Evolutionary conservation across 768 basidiomycete genomes (phyloP).

Genomic region (Rubroboletus pulcherrimus): DNA sequence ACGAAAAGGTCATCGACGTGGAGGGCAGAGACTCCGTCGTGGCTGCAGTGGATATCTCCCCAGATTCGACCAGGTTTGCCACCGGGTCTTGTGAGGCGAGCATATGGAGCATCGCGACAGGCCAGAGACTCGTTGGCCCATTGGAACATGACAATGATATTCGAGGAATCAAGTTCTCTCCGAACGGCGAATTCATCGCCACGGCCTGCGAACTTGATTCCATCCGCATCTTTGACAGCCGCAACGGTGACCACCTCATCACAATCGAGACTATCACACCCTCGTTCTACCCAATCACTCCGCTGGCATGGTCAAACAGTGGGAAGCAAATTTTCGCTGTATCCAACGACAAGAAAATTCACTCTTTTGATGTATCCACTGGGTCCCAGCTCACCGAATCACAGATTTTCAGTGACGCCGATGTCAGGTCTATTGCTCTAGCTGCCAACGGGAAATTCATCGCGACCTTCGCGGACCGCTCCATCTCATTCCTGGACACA

Average conservation of each 20-base stretch:
- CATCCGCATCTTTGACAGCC: not conserved
- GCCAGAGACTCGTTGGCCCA: not conserved
- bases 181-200: not conserved
- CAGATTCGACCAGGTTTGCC: not conserved
- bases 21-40: not conserved
- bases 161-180: constrained; percentile 1
- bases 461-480: too few species aligned
- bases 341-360: too few species aligned
- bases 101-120: not conserved
- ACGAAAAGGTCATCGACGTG: not conserved
- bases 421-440: too few species aligned
- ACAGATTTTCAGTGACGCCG: too few species aligned
- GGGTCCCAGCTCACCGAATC: too few species aligned
- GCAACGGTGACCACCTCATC: not conserved
- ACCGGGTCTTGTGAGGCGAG: not conserved
- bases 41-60: not conserved
- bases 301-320: too few species aligned
- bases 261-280: not conserved
- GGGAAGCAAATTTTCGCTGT: too few species aligned
- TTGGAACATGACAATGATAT: not conserved
- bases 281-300: too few species aligned
- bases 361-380: too few species aligned
- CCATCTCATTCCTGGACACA: too few species aligned
- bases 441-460: too few species aligned
- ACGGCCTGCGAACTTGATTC: not conserved